Conservation (phyloP, 148 eudicot species). For the Silene uniflora region DNA sequence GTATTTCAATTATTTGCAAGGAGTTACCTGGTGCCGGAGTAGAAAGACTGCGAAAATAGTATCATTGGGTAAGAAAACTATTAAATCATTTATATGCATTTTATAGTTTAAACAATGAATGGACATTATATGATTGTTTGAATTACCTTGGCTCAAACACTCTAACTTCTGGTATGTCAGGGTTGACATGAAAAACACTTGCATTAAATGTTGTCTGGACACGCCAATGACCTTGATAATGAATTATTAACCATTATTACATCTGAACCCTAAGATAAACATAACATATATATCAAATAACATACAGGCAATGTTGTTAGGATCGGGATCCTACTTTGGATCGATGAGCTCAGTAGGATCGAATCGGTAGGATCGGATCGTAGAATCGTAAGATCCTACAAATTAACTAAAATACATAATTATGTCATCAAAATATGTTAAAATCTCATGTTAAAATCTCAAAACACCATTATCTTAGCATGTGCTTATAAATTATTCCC, state of each 20-base stretch:
- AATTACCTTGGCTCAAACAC: neutral
- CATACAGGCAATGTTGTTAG: too few relatives aligned
- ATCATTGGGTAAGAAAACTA: neutral
- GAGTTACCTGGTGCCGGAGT: neutral
- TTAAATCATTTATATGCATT: too few relatives aligned
- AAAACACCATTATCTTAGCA: too few relatives aligned
- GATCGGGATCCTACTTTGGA: too few relatives aligned
- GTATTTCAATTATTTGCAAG: neutral
- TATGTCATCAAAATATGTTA: too few relatives aligned
- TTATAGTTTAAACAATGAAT: too few relatives aligned
- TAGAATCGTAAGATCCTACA: too few relatives aligned
- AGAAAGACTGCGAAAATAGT: neutral
- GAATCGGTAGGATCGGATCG: too few relatives aligned
- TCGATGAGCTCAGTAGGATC: too few relatives aligned
- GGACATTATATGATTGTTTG: neutral
- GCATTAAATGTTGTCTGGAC: neutral
- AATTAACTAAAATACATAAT: too few relatives aligned
- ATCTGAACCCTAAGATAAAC: neutral
- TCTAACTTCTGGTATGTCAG: neutral
- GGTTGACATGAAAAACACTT: neutral
- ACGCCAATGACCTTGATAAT: neutral
- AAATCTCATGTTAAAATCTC: too few relatives aligned
- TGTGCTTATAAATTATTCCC: too few relatives aligned
- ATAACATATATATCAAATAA: neutral
- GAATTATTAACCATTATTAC: neutral